Evolutionary conservation across 129 eudicot species (phyloP), one percentile per base, ranked within the genome.

Genomic region (Lactuca saligna): DNA sequence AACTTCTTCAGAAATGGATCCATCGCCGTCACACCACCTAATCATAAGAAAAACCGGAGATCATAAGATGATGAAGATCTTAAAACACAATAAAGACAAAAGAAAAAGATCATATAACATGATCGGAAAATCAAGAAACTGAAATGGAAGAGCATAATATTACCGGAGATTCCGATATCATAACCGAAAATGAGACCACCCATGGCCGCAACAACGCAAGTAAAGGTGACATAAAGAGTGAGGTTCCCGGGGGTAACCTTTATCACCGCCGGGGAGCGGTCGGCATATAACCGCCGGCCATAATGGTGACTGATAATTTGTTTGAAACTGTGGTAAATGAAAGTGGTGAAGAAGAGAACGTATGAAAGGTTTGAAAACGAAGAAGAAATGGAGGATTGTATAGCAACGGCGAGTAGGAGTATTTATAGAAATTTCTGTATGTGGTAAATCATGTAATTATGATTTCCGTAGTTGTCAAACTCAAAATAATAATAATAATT

Each of bases 141-240:
- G 14, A 38, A 13, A 9, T 5, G 42, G 4, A 14, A 29, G 42
- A 51, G 10, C 8, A 13, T 6, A 25, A 12, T 17, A 32, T 17
- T 82, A 91, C 97, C 97, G 33, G 97, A 91, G 57, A 91, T 91
- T 49, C 97, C 97, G 53, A 91, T 88, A 54, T 91, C 97, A 72
- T 91, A 91, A 70, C 97, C 97, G 78, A 91, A 88, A 62, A 91
- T 91, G 57, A 91, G 87, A 44, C 97, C 97, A 57, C 97, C 97
- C 96, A 88, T 91, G 85, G 96, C 96, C 0, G 97, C 97, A 63
- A 91, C 82, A 60, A 91, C 80, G 73, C 97, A 91, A 37, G 96
- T 88, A 4, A 82, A 50, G 15, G 82, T 61, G 66, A 91, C 97
- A 60, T 83, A 86, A 2, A 63, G 79, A 42, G 97, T 91, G 14